Conservation (phyloP, 1,284 basidiomycete genomes). For the Heterobasidion irregulare region DNA sequence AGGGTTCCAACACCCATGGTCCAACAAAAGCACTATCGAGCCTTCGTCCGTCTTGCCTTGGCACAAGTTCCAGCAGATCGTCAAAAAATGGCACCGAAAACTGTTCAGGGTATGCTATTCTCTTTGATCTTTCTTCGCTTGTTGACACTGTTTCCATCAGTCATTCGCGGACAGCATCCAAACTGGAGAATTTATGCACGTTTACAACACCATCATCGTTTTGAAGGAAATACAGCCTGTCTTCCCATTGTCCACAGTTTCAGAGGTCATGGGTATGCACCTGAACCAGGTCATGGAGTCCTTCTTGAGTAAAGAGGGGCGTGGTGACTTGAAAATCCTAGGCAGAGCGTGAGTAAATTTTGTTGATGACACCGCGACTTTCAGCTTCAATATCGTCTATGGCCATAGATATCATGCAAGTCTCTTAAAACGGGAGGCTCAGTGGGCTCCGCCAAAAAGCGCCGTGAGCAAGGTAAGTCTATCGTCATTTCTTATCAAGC, state of each 20-base stretch:
- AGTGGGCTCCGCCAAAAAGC: slow-evolving; percentile 38
- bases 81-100: slow-evolving; percentile 80
- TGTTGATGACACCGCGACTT: not conserved
- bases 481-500: not conserved
- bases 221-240: slow-evolving; percentile 84
- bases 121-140: not conserved
- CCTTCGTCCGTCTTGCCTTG: slow-evolving; percentile 51
- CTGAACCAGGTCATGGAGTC: slow-evolving; percentile 63
- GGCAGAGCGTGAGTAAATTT: slow-evolving; percentile 57
- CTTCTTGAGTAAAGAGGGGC: slow-evolving; percentile 66
- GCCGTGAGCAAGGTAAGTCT: slow-evolving; percentile 1
- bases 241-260: slow-evolving; percentile 68
- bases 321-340: slow-evolving; percentile 78
- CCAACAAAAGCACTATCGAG: slow-evolving; percentile 38
- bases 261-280: slow-evolving; percentile 40
- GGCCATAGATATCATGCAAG: slow-evolving; percentile 54
- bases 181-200: slow-evolving; percentile 87
- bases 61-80: slow-evolving; percentile 61
- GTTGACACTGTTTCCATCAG: slow-evolving; percentile 23
- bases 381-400: not conserved
- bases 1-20: slow-evolving; percentile 52
- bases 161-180: slow-evolving; percentile 56
- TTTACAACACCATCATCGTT: slow-evolving; percentile 88
- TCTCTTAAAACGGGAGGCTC: slow-evolving; percentile 57
- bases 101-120: slow-evolving; percentile 43